These are phyloP conservation scores for Acidomyces sp. DNA, from an alignment of 495 filamentous ascomycete species.

Conservation along the genomic window DNA sequence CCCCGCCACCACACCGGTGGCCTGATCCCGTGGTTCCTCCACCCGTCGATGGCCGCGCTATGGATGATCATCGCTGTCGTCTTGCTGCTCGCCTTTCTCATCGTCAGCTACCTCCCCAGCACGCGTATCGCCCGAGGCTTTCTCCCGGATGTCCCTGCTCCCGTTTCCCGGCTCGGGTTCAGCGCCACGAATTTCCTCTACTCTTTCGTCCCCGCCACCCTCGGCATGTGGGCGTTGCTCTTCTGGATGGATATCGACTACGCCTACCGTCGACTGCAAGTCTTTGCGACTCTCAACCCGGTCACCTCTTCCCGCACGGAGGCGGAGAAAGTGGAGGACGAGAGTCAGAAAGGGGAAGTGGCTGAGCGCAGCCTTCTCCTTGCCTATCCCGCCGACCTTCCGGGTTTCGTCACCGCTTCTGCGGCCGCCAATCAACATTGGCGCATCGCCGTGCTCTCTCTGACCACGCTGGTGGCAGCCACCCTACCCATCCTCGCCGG, in stretches of 20 bases:
- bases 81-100: conserved; percentile 57
- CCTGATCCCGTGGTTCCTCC: conserved; percentile 63
- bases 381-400: conserved; percentile 55
- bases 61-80: conserved; percentile 50
- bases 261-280: conserved; percentile 59
- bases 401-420: conserved; percentile 46
- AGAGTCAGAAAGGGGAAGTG: too few relatives aligned
- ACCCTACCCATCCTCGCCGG: conserved; percentile 64
- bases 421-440: conserved; percentile 55
- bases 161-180: conserved; percentile 51
- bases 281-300: too few relatives aligned
- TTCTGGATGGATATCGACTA: conserved; percentile 64
- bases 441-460: conserved; percentile 54
- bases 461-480: conserved; percentile 49
- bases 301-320: too few relatives aligned
- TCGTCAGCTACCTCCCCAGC: conserved; percentile 63
- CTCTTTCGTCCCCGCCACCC: conserved; percentile 63
- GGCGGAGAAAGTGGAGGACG: conserved; percentile 39
- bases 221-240: conserved; percentile 66
- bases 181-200: conserved; percentile 80
- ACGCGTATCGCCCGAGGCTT: conserved; percentile 51
- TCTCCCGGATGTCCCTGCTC: conserved; percentile 47
- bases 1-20: conserved; percentile 16
- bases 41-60: conserved; percentile 45
- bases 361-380: conserved; percentile 60